These are phyloP conservation scores for Pueraria montana DNA, from an alignment of 306 rosid species.

Conservation along the genomic window DNA sequence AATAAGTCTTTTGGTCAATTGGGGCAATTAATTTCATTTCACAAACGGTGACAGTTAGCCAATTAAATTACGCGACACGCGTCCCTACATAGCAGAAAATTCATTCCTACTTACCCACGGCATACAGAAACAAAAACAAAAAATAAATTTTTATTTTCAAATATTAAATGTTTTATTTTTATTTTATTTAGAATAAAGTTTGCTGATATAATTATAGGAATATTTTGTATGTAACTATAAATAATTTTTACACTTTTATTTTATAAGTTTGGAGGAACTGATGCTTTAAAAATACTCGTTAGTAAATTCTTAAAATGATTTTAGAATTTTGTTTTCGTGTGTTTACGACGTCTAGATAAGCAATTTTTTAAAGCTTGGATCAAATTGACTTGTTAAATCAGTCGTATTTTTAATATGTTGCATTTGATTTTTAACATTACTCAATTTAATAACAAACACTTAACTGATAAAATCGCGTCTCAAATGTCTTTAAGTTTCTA, in stretches of 20 bases:
- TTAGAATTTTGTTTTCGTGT: too few species aligned
- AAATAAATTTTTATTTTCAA: background rate
- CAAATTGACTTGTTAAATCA: background rate
- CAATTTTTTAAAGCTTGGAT: background rate
- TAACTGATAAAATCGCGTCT: background rate
- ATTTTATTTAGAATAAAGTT: background rate
- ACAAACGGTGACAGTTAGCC: slow-evolving; percentile 20
- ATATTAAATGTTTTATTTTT: background rate
- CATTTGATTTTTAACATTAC: background rate
- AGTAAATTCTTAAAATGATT: background rate
- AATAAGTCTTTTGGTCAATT: slow-evolving; percentile 36
- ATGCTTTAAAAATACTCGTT: background rate
- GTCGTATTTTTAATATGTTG: background rate
- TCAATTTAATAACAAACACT: background rate
- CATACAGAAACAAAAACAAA: background rate
- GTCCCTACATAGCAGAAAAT: background rate
- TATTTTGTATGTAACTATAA: background rate
- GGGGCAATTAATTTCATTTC: background rate
- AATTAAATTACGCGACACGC: background rate
- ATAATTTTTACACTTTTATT: background rate
- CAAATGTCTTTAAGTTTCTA: background rate
- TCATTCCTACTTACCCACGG: background rate
- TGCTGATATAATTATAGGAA: background rate
- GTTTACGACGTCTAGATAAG: background rate
- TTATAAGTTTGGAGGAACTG: background rate